A percentile compares a stretch with the other conserved stretches of the same genome.
Evolutionary conservation across 2,329 filamentous ascomycete species (phyloP).

Genomic region (Epichloe brachyelytri): DNA sequence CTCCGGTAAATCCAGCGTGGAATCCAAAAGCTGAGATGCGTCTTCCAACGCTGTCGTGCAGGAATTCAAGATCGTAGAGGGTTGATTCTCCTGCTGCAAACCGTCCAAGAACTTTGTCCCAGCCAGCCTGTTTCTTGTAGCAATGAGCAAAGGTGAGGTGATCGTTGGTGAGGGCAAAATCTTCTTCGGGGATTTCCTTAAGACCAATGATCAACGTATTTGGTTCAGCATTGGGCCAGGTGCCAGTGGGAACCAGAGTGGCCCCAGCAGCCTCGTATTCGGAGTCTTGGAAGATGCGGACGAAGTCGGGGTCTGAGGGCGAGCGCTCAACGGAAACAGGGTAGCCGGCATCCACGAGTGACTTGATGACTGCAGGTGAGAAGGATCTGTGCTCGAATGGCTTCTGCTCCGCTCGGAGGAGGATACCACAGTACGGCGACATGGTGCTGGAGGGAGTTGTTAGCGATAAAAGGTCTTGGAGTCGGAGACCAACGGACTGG

Average conservation of each 20-base stretch:
- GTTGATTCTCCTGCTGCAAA: slow-evolving; percentile 50
- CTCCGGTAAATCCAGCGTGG: slow-evolving; percentile 63
- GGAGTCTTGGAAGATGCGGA: slow-evolving; percentile 49
- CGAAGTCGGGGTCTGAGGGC: slow-evolving; percentile 13
- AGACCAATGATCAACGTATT: slow-evolving; percentile 63
- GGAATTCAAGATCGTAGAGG: slow-evolving; percentile 78
- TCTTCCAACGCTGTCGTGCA: slow-evolving; percentile 58
- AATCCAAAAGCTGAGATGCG: slow-evolving; percentile 62
- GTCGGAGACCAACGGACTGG: background rate
- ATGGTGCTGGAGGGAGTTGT: slow-evolving; percentile 8
- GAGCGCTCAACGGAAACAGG: slow-evolving; percentile 51
- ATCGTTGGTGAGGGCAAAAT: slow-evolving; percentile 29
- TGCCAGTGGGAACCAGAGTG: slow-evolving; percentile 50
- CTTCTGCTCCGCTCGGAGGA: slow-evolving; percentile 41
- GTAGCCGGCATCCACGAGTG: slow-evolving; percentile 56
- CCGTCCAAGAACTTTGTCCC: slow-evolving; percentile 66
- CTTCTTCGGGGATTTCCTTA: slow-evolving; percentile 68
- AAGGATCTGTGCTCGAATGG: slow-evolving; percentile 25
- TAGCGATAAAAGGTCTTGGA: background rate
- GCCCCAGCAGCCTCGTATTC: slow-evolving; percentile 53
- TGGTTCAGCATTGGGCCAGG: slow-evolving; percentile 53
- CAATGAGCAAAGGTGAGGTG: slow-evolving; percentile 30
- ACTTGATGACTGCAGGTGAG: slow-evolving; percentile 32
- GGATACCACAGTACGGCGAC: slow-evolving; percentile 25
- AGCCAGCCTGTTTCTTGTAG: slow-evolving; percentile 66